phyloP scores from a whole-genome alignment of 345 rosid species.

The Nephelium lappaceum region DNA sequence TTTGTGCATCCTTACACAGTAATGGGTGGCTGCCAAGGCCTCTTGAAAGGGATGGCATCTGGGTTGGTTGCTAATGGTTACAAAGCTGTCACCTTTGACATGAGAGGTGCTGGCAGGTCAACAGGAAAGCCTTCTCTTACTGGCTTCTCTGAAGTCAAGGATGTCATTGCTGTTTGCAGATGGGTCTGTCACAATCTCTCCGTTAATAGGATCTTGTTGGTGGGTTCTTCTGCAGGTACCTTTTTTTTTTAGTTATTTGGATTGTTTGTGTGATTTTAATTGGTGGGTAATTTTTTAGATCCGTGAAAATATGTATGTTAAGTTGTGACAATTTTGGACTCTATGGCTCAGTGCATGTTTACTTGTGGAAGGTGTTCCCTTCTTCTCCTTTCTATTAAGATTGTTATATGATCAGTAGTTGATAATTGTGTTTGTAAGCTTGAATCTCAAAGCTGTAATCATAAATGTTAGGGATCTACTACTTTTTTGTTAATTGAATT shows the following conservation, averaged over 20 bases:
- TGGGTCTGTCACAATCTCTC: conserved; percentile 60
- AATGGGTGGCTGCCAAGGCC: conserved; percentile 80
- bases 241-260: background rate
- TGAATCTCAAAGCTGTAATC: too few relatives aligned
- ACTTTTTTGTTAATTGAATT: background rate
- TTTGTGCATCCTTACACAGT: conserved; percentile 90
- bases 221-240: conserved; percentile 91
- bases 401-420: background rate
- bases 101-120: conserved; percentile 89
- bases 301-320: conserved; percentile 21
- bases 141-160: conserved; percentile 82
- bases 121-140: conserved; percentile 86
- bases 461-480: background rate
- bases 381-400: background rate
- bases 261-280: conserved; percentile 10
- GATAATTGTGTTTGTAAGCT: background rate
- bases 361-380: background rate
- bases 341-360: background rate
- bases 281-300: conserved; percentile 30
- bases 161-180: conserved; percentile 78
- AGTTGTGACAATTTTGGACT: conserved; percentile 7
- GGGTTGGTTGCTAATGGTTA: conserved; percentile 63
- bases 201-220: conserved; percentile 67
- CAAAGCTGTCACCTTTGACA: conserved; percentile 80
- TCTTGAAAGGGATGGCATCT: conserved; percentile 74